Conservation (phyloP, 2,329 filamentous ascomycete genomes). For the Teratosphaeria pseudoeucalypti region DNA sequence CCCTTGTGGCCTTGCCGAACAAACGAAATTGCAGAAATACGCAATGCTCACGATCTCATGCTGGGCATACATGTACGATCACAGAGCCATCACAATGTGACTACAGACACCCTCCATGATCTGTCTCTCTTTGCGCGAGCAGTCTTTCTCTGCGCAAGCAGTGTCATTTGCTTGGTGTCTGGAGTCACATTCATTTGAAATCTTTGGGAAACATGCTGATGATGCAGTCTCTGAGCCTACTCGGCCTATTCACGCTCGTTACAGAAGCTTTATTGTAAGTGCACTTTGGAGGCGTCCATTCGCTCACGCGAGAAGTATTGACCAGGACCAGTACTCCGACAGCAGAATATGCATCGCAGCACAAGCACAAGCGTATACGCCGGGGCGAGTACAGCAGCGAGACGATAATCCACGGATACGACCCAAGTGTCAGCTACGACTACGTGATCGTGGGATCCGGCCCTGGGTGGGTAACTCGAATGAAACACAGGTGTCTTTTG, state of each 20-base stretch:
- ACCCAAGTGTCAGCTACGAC: constrained; percentile 36
- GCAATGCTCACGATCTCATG: too few species aligned
- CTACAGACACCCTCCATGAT: neutral
- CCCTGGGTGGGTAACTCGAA: constrained; percentile 29
- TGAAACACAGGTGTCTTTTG: neutral
- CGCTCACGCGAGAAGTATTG: neutral
- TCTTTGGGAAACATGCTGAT: neutral
- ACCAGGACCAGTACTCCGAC: neutral
- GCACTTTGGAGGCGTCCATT: neutral
- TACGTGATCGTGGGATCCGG: constrained; percentile 54
- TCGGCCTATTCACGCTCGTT: neutral
- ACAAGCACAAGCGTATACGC: neutral
- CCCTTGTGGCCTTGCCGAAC: too few species aligned
- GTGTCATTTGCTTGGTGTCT: neutral
- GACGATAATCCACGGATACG: neutral
- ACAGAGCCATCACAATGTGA: neutral
- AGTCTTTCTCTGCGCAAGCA: neutral
- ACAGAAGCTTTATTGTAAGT: neutral
- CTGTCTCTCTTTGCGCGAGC: neutral
- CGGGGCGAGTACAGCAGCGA: neutral
- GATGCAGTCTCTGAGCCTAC: neutral
- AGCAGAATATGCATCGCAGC: neutral
- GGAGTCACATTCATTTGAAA: neutral
- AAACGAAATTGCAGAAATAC: too few species aligned
- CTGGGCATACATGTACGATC: too few species aligned